Percentiles rank a stretch among this genome's conserved stretches.
Evolutionary conservation across 2,329 filamentous ascomycete genomes (phyloP).

Genomic region (Xylariales sp.): DNA sequence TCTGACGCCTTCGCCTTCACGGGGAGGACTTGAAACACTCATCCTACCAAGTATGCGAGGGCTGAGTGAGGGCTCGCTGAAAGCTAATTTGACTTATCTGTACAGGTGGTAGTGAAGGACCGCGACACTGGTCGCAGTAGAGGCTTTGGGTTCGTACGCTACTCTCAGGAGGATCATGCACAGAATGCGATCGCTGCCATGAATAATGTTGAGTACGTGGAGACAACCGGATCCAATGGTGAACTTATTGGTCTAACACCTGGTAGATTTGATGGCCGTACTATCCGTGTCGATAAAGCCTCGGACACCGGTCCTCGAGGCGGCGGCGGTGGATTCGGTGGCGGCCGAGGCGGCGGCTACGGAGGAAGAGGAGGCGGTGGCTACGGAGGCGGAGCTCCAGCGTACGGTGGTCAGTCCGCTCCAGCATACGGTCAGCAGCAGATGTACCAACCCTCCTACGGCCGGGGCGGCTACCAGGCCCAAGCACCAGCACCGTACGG

Average conservation of each 20-base stretch:
- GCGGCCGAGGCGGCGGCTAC: slow-evolving; percentile 29
- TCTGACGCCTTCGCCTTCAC: too few species aligned
- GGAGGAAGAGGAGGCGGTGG: slow-evolving; percentile 27
- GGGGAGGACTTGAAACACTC: too few species aligned
- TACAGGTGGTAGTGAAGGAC: slow-evolving; percentile 95
- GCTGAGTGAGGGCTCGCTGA: too few species aligned
- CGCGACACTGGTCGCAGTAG: slow-evolving; percentile 94
- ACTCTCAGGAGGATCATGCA: slow-evolving; percentile 69
- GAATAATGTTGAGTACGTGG: slow-evolving; percentile 83
- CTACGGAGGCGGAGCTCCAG: slow-evolving; percentile 28
- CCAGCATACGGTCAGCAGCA: slow-evolving; percentile 32
- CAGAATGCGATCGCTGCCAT: slow-evolving; percentile 71
- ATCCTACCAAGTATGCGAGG: too few species aligned
- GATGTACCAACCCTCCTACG: slow-evolving; percentile 38
- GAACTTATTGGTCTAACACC: background rate
- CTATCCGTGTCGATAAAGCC: slow-evolving; percentile 93
- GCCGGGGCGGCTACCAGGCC: slow-evolving; percentile 36
- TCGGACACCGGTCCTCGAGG: slow-evolving; percentile 70
- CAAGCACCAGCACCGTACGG: slow-evolving; percentile 33
- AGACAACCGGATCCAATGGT: background rate
- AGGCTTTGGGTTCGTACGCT: slow-evolving; percentile 96
- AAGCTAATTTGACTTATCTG: too few species aligned
- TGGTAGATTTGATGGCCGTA: slow-evolving; percentile 81
- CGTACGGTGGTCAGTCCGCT: slow-evolving; percentile 30
- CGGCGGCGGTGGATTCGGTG: slow-evolving; percentile 41